Base-by-base conservation (phyloP, 2,329 filamentous ascomycete genomes). In the Pseudogymnoascus sp. region DNA sequence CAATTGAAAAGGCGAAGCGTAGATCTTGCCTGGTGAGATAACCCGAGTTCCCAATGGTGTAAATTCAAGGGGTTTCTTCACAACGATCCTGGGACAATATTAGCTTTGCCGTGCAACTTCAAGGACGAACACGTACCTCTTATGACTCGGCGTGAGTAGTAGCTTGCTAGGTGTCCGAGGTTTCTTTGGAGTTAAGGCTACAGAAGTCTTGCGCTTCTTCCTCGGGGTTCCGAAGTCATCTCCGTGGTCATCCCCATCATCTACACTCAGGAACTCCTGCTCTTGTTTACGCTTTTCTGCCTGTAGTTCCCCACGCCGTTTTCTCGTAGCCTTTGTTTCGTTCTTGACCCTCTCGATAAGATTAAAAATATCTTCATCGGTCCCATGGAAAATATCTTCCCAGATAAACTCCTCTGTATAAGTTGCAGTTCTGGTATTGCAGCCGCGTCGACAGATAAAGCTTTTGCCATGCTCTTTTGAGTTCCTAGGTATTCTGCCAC, bases 391-490 rank as follows among this genome's bases (percentile, higher is more conserved):
- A 1, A 96, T 77, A 48, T 96, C 86, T 73, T 97, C 92, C 95
- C 95, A 99, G 1, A 84, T 75, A 69, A 99, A 96, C 70, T 97
- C 92, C 13, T 95, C 86, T 0, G 93, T 97, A 74, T 98, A 99
- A 21, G 87, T 92, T 19, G 92, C 89, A 23, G 93, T 96, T 65
- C 92, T 82, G 11, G 90, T 90, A 73, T 96, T 96, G 72, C 93
- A 96, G 21, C 92, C 95, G 74, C 93, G 83, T 62, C 93, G 87
- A 73, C 95, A 98, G 60, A 98, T 78, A 71, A 98, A 98, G 16
- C 90, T 86, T 76, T 96, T 97, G 68, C 90, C 92, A 73, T 85
- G 87, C 69, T 93, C 89, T 62, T 84, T 84, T 1, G 90, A 86
- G 60, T 81, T 86, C 66, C 88, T 87, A 2, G 91, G 87, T 2